Evolutionary conservation across 1,284 basidiomycete species (phyloP), one percentile per base, ranked within the genome.

Genomic region (Tremellales sp.): DNA sequence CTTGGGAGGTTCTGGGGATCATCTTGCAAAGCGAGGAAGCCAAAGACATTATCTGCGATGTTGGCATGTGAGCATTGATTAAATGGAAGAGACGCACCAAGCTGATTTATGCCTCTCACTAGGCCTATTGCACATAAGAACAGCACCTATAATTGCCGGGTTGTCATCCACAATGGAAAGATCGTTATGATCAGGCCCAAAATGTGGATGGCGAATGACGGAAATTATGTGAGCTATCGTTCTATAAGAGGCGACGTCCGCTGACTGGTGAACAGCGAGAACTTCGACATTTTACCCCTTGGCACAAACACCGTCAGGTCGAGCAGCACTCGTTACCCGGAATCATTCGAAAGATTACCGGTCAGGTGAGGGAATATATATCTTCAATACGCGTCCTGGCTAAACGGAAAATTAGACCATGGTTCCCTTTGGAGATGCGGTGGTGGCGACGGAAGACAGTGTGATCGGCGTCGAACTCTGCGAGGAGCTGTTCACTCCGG

Each of bases 181-280:
- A 91, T 98, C 55, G 72, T 97, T 1, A 80, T 95, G 58, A 97
- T 98, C 58, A 82, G 95, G 10, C 95, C 94, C 0, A 98, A 98
- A 75, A 93, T 98, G 91, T 98, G 94, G 94, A 78, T 98, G 50
- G 94, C 94, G 3, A 98, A 98, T 65, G 92, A 97, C 61, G 94
- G 94, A 9, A 97, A 98, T 70, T 98, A 98, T 70, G 71, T 73
- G 51, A 56, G 54, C 37, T 32, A 7, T 3, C 5, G 13, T 37
- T 18, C 14, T 32, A 13, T 3, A 16, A 22, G 35, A 5, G 8
- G 16, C 5, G n/a, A 25, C 21, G 27, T 37, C 4, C 41, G 21
- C 43, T 50, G 19, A 52, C 38, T 35, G 6, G 24, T 5, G 14
- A 4, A 2, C 41, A 74, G 73, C 85, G 94, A 37, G 94, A 98